phyloP scores from a whole-genome alignment of 257 asterid genomes.

The Leonotis leonurus region DNA sequence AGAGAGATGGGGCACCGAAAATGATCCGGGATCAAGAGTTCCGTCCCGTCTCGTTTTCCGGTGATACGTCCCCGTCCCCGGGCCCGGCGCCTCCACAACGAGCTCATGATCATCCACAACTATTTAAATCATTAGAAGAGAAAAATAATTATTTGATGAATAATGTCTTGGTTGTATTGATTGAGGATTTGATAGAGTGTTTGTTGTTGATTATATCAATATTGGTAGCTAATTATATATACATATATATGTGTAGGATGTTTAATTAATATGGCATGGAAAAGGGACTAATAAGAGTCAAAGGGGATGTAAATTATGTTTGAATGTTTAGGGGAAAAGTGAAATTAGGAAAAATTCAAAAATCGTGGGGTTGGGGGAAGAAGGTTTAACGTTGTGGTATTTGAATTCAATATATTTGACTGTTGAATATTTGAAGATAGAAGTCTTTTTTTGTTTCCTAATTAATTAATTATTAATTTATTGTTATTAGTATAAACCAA shows the following conservation, averaged over 20 bases:
- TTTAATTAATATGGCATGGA: background rate
- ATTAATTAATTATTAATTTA: no score
- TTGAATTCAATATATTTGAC: conserved; percentile 31
- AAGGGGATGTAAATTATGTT: conserved; percentile 7
- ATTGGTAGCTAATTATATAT: background rate
- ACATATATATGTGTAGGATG: background rate
- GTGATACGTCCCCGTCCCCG: background rate
- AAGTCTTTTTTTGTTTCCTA: conserved; percentile 10
- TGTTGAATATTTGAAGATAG: conserved; percentile 25
- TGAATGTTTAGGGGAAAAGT: conserved; percentile 27
- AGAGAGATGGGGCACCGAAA: conserved; percentile 54
- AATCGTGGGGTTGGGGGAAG: conserved; percentile 7
- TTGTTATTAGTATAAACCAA: no score
- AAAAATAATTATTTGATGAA: background rate
- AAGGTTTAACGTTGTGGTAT: background rate
- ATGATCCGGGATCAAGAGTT: conserved; percentile 30
- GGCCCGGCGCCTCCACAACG: conserved; percentile 33
- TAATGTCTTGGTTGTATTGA: background rate
- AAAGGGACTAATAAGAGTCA: background rate
- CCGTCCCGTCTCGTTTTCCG: conserved; percentile 14
- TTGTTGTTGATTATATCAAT: background rate
- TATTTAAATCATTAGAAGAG: background rate
- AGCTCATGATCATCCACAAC: conserved; percentile 12
- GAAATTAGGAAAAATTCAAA: conserved; percentile 25
- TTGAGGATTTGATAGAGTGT: background rate